Conservation (phyloP, 139 green algal species). For the Coccomyxa sp. region DNA sequence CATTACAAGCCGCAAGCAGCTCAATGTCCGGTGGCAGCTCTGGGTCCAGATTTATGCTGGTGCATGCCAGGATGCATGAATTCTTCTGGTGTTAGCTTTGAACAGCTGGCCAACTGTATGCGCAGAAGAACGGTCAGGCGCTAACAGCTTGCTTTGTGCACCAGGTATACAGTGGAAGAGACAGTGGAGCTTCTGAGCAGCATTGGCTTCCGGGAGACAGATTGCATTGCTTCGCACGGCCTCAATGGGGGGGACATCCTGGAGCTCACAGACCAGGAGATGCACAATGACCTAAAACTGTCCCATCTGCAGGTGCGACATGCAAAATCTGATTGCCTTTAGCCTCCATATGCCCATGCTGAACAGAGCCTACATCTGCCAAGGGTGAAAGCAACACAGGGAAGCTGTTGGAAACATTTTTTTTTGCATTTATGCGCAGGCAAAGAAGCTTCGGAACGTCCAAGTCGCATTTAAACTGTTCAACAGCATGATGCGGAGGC, state of each 20-base stretch:
- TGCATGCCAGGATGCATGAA: neutral
- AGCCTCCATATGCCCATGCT: neutral
- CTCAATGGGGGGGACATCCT: conserved; percentile 25
- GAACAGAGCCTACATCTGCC: neutral
- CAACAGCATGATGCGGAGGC: conserved; percentile 13
- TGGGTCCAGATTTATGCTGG: neutral
- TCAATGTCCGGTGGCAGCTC: too few species aligned
- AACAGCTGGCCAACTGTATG: neutral
- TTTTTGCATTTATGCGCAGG: neutral
- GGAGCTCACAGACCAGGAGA: conserved; percentile 20
- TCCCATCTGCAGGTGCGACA: conserved; percentile 15
- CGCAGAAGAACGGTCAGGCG: neutral
- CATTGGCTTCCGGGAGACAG: conserved; percentile 13
- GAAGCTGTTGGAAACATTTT: neutral
- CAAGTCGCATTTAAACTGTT: conserved; percentile 17
- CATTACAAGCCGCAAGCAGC: too few species aligned
- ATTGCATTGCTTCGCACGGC: conserved; percentile 7
- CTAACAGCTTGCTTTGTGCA: neutral
- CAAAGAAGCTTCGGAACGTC: conserved; percentile 16
- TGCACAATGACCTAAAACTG: conserved; percentile 14
- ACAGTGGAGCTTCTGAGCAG: conserved; percentile 10
- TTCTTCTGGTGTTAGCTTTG: neutral
- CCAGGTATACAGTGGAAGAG: conserved; percentile 20
- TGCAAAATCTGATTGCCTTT: neutral
- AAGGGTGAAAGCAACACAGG: neutral